Evolutionary conservation across 108 stramenopile genomes (phyloP), one percentile per base, ranked within the genome.

Genomic region (Craspedostauros australis): DNA sequence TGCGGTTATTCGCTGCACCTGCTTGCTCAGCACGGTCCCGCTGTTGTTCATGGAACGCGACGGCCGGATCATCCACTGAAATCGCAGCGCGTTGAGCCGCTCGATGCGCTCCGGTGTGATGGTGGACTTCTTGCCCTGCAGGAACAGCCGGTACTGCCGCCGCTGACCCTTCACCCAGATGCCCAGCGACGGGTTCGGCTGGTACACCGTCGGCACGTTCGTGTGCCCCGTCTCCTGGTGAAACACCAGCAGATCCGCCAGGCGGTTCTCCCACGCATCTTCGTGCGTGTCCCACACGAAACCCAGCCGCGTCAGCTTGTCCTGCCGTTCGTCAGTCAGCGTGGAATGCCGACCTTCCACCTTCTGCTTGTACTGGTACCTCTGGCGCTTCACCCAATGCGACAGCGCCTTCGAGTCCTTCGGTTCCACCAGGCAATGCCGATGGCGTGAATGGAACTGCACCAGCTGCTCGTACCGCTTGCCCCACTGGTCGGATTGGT

Each of bases 151-250:
- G 68, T 75, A 77, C 45, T 82, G 76, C 4, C 55, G 44, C 14
- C 62, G 55, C 51, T 82, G 80, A 37, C 64, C 61, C 14, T 51
- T 68, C 0, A 74, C 76, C 80, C 80, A 82, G 57, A 47, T 62
- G 0, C 56, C 61, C 36, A 77, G 66, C 15, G 56, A 38, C 3
- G 47, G 55, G 56, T 75, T 12, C 34, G 9, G 9, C 34, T 36
- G 11, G 34, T 36, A 36, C 34, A 12, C 12, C 12, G 9, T 36
- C 11, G 34, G 34, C 9, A 36, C 34, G 12, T 36, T 36, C 9
- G 34, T 36, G 12, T 36, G 34, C 12, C 34, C 34, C 9, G 12
- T 11, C 34, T 36, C 34, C n/a, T n/a, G n/a, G n/a, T n/a, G n/a
- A n/a, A n/a, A n/a, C n/a, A n/a, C n/a, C n/a, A n/a, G n/a, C n/a